A percentile compares a stretch with the other conserved stretches of the same genome.
phyloP scores from a whole-genome alignment of 78 protist species.

The Dictyostelium intermedium region DNA sequence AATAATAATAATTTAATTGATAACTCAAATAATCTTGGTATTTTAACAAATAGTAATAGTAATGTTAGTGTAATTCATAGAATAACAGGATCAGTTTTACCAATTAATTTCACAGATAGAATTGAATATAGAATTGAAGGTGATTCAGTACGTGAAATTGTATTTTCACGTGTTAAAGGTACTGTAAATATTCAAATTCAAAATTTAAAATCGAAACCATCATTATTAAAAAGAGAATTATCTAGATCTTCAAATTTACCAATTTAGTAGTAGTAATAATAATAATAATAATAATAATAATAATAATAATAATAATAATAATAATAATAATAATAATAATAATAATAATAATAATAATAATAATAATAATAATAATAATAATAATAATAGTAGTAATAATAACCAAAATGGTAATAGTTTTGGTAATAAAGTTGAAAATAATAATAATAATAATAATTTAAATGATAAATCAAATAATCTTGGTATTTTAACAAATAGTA shows the following conservation, averaged over 20 bases:
- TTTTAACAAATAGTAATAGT: background rate
- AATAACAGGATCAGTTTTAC: slow-evolving; percentile 27
- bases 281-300: background rate
- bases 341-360: background rate
- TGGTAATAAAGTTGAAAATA: background rate
- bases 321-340: background rate
- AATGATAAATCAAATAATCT: background rate
- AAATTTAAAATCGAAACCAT: slow-evolving; percentile 1
- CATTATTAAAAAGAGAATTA: background rate
- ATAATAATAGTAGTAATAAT: background rate
- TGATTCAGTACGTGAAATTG: slow-evolving; percentile 53
- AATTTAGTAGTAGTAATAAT: background rate
- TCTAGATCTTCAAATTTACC: background rate
- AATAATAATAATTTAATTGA: background rate
- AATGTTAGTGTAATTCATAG: slow-evolving; percentile 1
- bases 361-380: background rate
- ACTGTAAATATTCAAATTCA: slow-evolving; percentile 44
- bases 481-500: background rate
- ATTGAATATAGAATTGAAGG: slow-evolving; percentile 73
- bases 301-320: background rate
- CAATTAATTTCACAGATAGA: slow-evolving; percentile 49
- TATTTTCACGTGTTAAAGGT: slow-evolving; percentile 56
- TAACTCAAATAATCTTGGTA: background rate
- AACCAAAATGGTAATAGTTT: background rate
- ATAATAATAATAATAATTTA: background rate